phyloP scores from a whole-genome alignment of 2,329 filamentous ascomycete species.

The Aureobasidium namibiae region DNA sequence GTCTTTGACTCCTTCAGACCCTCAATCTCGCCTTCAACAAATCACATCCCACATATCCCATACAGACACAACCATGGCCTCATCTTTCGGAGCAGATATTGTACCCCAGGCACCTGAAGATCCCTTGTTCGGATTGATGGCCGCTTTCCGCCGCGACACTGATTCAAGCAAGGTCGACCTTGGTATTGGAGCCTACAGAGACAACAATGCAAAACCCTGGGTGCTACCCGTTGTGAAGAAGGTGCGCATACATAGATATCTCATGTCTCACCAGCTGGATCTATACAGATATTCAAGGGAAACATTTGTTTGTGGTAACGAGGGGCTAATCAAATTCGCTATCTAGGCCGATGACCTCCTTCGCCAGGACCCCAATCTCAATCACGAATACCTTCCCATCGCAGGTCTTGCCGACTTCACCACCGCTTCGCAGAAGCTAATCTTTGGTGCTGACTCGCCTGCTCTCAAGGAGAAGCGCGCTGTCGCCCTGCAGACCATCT shows the following conservation, averaged over 20 bases:
- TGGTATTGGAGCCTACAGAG: conserved; percentile 90
- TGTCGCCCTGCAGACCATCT: conserved; percentile 85
- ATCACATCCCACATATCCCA: conserved; percentile 65
- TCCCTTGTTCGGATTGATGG: conserved; percentile 86
- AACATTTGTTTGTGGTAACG: neutral
- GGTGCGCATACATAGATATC: conserved; percentile 45
- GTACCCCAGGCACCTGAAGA: conserved; percentile 92
- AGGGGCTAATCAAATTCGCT: conserved; percentile 11
- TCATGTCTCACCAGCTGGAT: neutral
- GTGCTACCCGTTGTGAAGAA: conserved; percentile 92
- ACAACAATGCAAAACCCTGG: conserved; percentile 95
- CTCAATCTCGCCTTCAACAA: conserved; percentile 40
- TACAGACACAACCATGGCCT: conserved; percentile 45
- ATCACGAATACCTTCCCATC: conserved; percentile 98
- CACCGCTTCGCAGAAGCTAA: conserved; percentile 80
- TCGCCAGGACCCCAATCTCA: conserved; percentile 77
- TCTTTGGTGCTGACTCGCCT: conserved; percentile 70
- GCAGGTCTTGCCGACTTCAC: conserved; percentile 81
- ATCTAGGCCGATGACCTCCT: conserved; percentile 80
- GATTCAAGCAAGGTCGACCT: conserved; percentile 80
- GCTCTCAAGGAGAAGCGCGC: conserved; percentile 77
- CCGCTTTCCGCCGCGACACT: conserved; percentile 74
- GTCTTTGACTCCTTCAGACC: conserved; percentile 35
- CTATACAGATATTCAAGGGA: neutral
- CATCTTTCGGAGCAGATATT: conserved; percentile 65